Conservation (phyloP, 208 protist species). For the Cochliopodium minus region DNA sequence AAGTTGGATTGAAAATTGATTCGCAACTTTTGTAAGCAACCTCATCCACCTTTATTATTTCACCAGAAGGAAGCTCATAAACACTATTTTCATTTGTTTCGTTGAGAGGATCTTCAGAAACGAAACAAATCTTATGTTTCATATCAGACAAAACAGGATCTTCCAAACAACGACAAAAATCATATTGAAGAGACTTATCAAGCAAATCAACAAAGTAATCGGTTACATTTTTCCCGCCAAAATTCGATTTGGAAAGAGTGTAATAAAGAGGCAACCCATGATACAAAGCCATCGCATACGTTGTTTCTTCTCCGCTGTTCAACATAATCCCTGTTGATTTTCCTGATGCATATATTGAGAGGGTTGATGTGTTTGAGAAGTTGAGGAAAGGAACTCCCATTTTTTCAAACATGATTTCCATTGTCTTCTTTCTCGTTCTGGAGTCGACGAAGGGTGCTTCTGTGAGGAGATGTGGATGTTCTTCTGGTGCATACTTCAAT, state of each 20-base stretch:
- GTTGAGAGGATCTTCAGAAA: constrained; percentile 58
- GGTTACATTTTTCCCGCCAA: constrained; percentile 88
- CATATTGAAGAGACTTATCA: too few relatives aligned
- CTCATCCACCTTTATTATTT: constrained; percentile 55
- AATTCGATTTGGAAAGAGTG: constrained; percentile 57
- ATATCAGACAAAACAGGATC: constrained; percentile 68
- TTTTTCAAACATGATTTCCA: constrained; percentile 86
- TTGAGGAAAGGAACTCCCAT: constrained; percentile 78
- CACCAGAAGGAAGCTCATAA: constrained; percentile 66
- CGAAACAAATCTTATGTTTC: constrained; percentile 80
- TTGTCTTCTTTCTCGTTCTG: constrained; percentile 66
- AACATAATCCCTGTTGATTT: constrained; percentile 87
- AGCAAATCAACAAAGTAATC: constrained; percentile 77
- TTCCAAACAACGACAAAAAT: too few relatives aligned
- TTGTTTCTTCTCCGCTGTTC: constrained; percentile 93
- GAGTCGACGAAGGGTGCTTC: constrained; percentile 79
- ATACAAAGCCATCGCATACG: constrained; percentile 88
- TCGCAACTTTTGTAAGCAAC: constrained; percentile 78
- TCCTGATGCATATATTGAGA: constrained; percentile 90
- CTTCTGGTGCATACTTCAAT: too few relatives aligned
- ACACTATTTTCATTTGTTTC: too few relatives aligned
- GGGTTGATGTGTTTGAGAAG: constrained; percentile 63
- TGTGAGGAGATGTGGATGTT: constrained; percentile 62
- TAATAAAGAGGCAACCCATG: constrained; percentile 75
- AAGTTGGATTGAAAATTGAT: constrained; percentile 76